Percentiles rank a stretch among this genome's conserved stretches.
phyloP scores from a whole-genome alignment of 495 filamentous ascomycete species.

The Aspergillus heteromorphus region DNA sequence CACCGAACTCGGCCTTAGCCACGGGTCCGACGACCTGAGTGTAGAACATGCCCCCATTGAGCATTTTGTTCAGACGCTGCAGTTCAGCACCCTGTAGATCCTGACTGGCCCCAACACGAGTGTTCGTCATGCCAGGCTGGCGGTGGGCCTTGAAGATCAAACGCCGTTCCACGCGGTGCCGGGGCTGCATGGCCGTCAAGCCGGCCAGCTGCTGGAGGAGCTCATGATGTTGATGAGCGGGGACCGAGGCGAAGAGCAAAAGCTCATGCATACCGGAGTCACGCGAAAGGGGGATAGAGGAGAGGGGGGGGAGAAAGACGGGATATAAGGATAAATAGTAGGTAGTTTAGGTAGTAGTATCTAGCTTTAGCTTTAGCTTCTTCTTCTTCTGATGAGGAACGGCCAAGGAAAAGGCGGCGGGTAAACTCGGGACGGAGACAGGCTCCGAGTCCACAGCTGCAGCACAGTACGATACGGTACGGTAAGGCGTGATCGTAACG shows the following conservation, averaged over 20 bases:
- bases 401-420: conserved; percentile 10
- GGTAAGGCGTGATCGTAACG: not conserved
- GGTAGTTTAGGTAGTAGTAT: not conserved
- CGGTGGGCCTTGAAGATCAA: conserved; percentile 61
- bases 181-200: conserved; percentile 61
- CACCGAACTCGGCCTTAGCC: conserved; percentile 29
- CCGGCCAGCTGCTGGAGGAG: conserved; percentile 64
- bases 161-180: conserved; percentile 53
- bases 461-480: not conserved
- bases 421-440: conserved; percentile 25
- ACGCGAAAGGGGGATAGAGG: not conserved
- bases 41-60: conserved; percentile 48
- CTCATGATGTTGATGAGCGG: conserved; percentile 46
- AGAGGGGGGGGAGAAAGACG: too few species aligned
- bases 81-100: conserved; percentile 37
- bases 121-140: conserved; percentile 32
- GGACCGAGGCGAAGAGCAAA: conserved; percentile 45
- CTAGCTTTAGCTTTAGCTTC: not conserved
- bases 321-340: not conserved
- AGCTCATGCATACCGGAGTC: conserved; percentile 39
- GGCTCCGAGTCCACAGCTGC: conserved; percentile 1
- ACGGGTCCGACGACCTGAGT: conserved; percentile 44
- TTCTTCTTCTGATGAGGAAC: not conserved
- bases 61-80: conserved; percentile 42
- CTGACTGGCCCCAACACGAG: conserved; percentile 40